A percentile compares a stretch with the other conserved stretches of the same genome.
Conservation (phyloP, 2,329 filamentous ascomycete genomes). For the Tricladium varicosporioides region DNA sequence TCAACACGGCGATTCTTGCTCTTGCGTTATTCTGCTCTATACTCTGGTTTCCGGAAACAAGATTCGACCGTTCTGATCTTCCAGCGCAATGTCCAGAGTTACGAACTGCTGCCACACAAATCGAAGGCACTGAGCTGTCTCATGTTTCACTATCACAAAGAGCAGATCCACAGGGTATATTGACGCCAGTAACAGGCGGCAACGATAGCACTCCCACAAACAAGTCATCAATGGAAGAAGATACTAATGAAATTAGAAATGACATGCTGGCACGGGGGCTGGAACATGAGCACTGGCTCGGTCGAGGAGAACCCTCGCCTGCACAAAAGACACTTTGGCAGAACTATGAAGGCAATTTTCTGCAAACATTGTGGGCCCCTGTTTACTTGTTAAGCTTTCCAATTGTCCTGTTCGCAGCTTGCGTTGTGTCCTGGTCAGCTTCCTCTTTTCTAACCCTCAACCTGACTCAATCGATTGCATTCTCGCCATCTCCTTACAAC, state of each 20-base stretch:
- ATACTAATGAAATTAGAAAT: too few species aligned
- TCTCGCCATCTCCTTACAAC: conserved; percentile 54
- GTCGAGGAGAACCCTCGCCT: conserved; percentile 52
- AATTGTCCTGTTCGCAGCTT: conserved; percentile 50
- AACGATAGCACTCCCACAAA: conserved; percentile 33
- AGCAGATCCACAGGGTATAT: background rate
- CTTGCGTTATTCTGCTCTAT: conserved; percentile 50
- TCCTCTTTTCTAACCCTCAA: conserved; percentile 58
- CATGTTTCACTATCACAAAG: too few species aligned
- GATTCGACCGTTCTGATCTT: conserved; percentile 46
- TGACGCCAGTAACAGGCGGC: conserved; percentile 16
- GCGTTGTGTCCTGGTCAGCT: conserved; percentile 58
- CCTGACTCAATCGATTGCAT: conserved; percentile 52
- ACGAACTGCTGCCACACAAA: conserved; percentile 16
- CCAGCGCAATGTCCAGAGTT: conserved; percentile 10
- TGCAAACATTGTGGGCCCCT: background rate
- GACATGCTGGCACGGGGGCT: conserved; percentile 8
- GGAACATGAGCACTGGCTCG: conserved; percentile 52
- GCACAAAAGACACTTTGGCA: conserved; percentile 55
- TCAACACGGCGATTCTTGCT: conserved; percentile 55
- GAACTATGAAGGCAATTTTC: conserved; percentile 44
- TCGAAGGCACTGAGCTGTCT: too few species aligned
- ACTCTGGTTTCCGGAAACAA: conserved; percentile 63
- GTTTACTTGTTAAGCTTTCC: conserved; percentile 21
- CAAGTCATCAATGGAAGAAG: conserved; percentile 11